Percentiles rank a stretch among this genome's conserved stretches.
These are phyloP conservation scores for Lachancea lanzarotensis DNA, from an alignment of 805 yeast genomes.

Conservation along the genomic window DNA sequence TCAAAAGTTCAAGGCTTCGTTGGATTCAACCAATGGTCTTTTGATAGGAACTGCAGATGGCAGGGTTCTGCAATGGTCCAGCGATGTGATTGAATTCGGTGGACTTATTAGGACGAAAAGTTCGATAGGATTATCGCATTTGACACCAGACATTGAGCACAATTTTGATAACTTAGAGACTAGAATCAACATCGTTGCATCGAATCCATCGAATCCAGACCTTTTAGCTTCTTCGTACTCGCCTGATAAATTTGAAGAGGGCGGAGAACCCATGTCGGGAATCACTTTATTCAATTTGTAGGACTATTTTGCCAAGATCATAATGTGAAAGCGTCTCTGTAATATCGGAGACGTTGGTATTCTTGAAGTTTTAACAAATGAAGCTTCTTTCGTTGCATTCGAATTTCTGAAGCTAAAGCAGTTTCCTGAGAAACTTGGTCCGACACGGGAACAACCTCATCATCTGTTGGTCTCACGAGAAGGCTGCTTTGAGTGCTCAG, in stretches of 20 bases:
- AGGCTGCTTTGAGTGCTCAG: conserved; percentile 28
- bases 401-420: conserved; percentile 15
- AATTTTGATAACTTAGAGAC: not conserved
- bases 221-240: conserved; percentile 18
- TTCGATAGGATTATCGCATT: not conserved
- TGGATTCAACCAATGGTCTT: conserved; percentile 19
- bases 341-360: conserved; percentile 22
- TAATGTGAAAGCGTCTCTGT: conserved; percentile 25
- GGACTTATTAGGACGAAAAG: conserved; percentile 13
- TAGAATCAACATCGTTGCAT: conserved; percentile 16
- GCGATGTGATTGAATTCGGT: conserved; percentile 25
- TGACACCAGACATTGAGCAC: not conserved
- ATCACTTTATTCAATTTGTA: conserved; percentile 3
- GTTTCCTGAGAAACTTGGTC: conserved; percentile 11
- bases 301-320: conserved; percentile 1
- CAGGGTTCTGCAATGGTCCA: conserved; percentile 20
- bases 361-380: conserved; percentile 18
- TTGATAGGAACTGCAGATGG: conserved; percentile 23
- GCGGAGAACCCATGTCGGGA: conserved; percentile 5
- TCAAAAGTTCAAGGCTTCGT: conserved; percentile 23
- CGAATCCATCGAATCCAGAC: conserved; percentile 17
- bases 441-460: conserved; percentile 2
- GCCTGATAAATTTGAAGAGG: conserved; percentile 17
- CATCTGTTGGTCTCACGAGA: conserved; percentile 9
- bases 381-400: conserved; percentile 15